Percentiles rank a stretch among this genome's conserved stretches.
Conservation (phyloP, 495 filamentous ascomycete genomes). For the Ramalina intermedia region DNA sequence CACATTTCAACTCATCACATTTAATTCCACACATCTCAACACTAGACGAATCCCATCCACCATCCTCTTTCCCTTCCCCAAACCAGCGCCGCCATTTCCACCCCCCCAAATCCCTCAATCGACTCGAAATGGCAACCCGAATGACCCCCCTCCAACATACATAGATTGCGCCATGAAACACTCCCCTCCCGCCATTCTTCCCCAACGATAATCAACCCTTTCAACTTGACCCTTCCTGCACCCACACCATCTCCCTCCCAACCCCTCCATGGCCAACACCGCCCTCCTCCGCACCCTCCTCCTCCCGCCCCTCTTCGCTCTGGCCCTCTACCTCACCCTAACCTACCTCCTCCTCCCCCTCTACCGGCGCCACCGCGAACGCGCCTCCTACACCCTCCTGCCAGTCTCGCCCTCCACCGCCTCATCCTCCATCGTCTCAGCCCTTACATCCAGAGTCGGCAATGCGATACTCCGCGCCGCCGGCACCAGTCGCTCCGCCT, state of each 20-base stretch:
- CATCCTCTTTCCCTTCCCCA: too few species aligned
- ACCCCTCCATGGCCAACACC: not conserved
- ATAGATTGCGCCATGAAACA: too few species aligned
- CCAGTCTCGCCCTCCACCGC: slow-evolving; percentile 4
- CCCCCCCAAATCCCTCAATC: too few species aligned
- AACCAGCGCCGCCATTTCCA: too few species aligned
- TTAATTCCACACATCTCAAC: too few species aligned
- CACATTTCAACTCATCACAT: too few species aligned
- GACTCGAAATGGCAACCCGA: too few species aligned
- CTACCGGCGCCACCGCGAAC: slow-evolving; percentile 58
- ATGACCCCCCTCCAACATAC: too few species aligned
- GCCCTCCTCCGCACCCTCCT: slow-evolving; percentile 36
- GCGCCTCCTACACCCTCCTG: slow-evolving; percentile 42
- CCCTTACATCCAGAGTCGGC: not conserved
- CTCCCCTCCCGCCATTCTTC: too few species aligned
- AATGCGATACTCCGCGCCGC: not conserved
- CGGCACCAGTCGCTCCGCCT: not conserved
- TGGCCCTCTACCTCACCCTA: slow-evolving; percentile 56
- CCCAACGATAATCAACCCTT: not conserved
- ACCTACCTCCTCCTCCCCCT: slow-evolving; percentile 60
- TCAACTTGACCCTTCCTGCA: not conserved
- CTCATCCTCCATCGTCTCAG: slow-evolving; percentile 4
- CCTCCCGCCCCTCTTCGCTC: slow-evolving; percentile 63
- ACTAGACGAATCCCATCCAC: too few species aligned
- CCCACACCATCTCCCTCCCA: not conserved